Conservation (phyloP, 805 yeast genomes). For the Blastobotrys robertii region DNA sequence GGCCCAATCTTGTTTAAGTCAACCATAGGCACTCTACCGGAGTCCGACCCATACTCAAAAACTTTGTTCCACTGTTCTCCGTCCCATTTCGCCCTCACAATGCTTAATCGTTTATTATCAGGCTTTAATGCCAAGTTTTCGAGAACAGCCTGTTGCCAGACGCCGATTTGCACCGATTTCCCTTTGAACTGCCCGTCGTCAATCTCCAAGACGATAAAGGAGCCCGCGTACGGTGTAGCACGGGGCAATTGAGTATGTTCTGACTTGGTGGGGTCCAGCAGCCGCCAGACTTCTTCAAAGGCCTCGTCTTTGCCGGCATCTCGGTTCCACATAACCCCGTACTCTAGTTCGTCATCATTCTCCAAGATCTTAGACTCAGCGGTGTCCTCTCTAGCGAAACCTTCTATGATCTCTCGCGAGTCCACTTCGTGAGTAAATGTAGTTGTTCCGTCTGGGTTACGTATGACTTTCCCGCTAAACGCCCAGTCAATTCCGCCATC, state of each 20-base stretch:
- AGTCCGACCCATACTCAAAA: constrained; percentile 1
- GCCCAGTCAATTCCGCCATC: constrained; percentile 22
- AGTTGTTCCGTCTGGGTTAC: constrained; percentile 1
- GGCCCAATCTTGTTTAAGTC: constrained; percentile 1
- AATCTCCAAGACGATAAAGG: constrained; percentile 18
- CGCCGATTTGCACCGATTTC: constrained; percentile 37
- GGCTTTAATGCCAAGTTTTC: constrained; percentile 18
- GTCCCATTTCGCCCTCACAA: constrained; percentile 3
- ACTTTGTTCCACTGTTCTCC: constrained; percentile 1
- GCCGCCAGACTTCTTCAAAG: constrained; percentile 48
- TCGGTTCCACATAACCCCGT: constrained; percentile 41
- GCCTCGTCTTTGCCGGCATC: constrained; percentile 33
- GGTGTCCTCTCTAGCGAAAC: constrained; percentile 25
- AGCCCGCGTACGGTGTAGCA: not conserved
- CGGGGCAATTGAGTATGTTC: not conserved
- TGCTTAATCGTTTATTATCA: constrained; percentile 3
- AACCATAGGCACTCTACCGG: not conserved
- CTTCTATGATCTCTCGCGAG: constrained; percentile 8
- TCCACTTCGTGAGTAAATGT: constrained; percentile 15
- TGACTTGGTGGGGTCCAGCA: constrained; percentile 28
- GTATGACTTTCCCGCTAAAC: constrained; percentile 21
- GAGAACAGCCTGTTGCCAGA: constrained; percentile 43
- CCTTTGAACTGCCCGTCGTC: constrained; percentile 29
- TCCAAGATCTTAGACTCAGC: constrained; percentile 37
- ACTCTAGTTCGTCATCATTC: constrained; percentile 38